Conservation (phyloP, 192 early-diverging fungal genomes). For the Gryganskiella cystojenkinii region DNA sequence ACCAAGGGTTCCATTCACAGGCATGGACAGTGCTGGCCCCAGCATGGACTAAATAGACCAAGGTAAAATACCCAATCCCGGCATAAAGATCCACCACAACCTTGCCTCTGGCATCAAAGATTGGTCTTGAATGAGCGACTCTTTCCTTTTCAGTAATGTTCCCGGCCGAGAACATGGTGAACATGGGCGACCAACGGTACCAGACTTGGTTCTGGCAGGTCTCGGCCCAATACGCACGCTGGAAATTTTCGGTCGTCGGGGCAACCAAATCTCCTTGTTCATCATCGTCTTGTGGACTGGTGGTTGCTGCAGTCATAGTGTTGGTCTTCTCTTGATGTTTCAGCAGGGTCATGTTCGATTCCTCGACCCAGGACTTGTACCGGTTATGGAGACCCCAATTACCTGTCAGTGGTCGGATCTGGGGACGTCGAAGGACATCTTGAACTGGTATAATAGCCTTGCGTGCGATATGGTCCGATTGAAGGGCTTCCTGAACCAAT, state of each 20-base stretch:
- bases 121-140: constrained; percentile 40
- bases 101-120: constrained; percentile 37
- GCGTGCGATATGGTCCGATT: constrained; percentile 44
- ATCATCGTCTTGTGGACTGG: neutral
- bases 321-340: constrained; percentile 19
- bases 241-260: constrained; percentile 14
- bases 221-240: constrained; percentile 31
- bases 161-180: constrained; percentile 57
- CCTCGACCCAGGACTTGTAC: constrained; percentile 44
- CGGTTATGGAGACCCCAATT: constrained; percentile 49
- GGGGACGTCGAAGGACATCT: constrained; percentile 51
- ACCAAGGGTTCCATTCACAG: constrained; percentile 60
- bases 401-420: constrained; percentile 47
- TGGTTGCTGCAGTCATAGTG: neutral
- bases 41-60: constrained; percentile 51
- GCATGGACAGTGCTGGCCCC: constrained; percentile 53
- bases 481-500: constrained; percentile 24
- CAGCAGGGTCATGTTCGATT: constrained; percentile 1
- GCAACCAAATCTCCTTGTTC: constrained; percentile 7
- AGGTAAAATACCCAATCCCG: constrained; percentile 54
- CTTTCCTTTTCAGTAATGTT: constrained; percentile 57
- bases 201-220: constrained; percentile 51
- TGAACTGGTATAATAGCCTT: constrained; percentile 53
- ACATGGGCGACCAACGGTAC: constrained; percentile 54
- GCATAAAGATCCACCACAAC: constrained; percentile 54